phyloP scores from a whole-genome alignment of 805 yeast species.

The Blastobotrys americana region DNA sequence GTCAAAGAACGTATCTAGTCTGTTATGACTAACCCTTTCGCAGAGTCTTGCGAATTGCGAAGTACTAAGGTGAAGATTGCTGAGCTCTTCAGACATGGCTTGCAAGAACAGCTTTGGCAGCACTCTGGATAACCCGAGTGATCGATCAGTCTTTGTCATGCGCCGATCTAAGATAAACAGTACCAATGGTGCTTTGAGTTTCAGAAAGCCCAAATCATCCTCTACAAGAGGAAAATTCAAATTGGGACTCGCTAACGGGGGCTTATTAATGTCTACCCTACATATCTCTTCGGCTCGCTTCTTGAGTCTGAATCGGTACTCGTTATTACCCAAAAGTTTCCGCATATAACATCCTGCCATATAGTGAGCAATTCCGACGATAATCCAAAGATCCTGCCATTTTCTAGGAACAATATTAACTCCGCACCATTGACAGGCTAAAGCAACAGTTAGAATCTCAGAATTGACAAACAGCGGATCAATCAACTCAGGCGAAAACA shows the following conservation, averaged over 20 bases:
- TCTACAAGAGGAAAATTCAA: slow-evolving; percentile 57
- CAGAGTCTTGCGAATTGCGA: slow-evolving; percentile 87
- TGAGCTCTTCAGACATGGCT: slow-evolving; percentile 90
- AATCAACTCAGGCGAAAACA: slow-evolving; percentile 66
- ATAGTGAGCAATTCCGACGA: slow-evolving; percentile 73
- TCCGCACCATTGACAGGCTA: slow-evolving; percentile 91
- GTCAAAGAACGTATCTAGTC: slow-evolving; percentile 73
- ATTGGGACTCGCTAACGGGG: slow-evolving; percentile 72
- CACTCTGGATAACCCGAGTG: slow-evolving; percentile 86
- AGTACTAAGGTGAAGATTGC: slow-evolving; percentile 69
- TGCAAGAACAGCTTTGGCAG: slow-evolving; percentile 86
- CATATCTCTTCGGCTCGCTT: slow-evolving; percentile 58
- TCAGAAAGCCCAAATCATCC: slow-evolving; percentile 59
- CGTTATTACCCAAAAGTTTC: slow-evolving; percentile 74
- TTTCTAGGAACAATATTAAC: slow-evolving; percentile 78
- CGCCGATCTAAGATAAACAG: slow-evolving; percentile 77
- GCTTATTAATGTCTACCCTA: slow-evolving; percentile 65
- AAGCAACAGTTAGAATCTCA: slow-evolving; percentile 55
- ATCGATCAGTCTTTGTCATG: slow-evolving; percentile 93
- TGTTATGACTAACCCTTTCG: slow-evolving; percentile 85
- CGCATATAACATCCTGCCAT: slow-evolving; percentile 71
- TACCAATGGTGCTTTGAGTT: slow-evolving; percentile 79
- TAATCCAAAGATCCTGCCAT: slow-evolving; percentile 81
- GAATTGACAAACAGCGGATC: slow-evolving; percentile 74
- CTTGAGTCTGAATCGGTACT: slow-evolving; percentile 65